Evolutionary conservation across 2,329 filamentous ascomycete genomes (phyloP).

Genomic region (Aureobasidium zeae): DNA sequence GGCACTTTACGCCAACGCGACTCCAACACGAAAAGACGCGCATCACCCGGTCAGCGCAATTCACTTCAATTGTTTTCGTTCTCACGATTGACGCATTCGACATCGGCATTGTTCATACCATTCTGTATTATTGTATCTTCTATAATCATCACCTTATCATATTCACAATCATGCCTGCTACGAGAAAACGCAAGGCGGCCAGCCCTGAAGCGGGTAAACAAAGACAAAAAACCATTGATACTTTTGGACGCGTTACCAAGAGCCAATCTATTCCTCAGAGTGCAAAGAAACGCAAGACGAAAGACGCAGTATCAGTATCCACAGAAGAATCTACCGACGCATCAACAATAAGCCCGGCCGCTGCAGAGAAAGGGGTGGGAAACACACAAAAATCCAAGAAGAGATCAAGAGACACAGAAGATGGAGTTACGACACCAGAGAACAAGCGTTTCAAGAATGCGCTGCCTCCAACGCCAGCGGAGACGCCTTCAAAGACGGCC

Average conservation of each 20-base stretch:
- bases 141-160: constrained; percentile 3
- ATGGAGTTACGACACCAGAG: constrained; percentile 22
- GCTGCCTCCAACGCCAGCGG: constrained; percentile 24
- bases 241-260: constrained; percentile 14
- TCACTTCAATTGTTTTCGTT: constrained; percentile 5
- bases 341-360: too few species aligned
- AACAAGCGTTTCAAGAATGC: constrained; percentile 28
- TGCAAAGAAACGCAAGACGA: constrained; percentile 10
- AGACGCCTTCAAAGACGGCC: constrained; percentile 30
- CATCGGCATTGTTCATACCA: constrained; percentile 7
- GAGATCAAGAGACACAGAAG: constrained; percentile 14
- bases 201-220: constrained; percentile 12
- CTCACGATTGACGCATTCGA: neutral
- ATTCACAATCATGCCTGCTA: constrained; percentile 14
- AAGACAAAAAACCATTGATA: constrained; percentile 8
- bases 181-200: constrained; percentile 15
- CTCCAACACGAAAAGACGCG: constrained; percentile 5
- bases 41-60: constrained; percentile 10
- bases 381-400: constrained; percentile 12
- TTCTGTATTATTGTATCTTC: neutral
- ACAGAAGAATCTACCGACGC: neutral
- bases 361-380: too few species aligned
- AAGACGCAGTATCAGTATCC: constrained; percentile 4
- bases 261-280: neutral
- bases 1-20: constrained; percentile 4